These are phyloP conservation scores for Beauveria bassiana DNA, from an alignment of 2,329 filamentous ascomycete genomes.

Conservation along the genomic window DNA sequence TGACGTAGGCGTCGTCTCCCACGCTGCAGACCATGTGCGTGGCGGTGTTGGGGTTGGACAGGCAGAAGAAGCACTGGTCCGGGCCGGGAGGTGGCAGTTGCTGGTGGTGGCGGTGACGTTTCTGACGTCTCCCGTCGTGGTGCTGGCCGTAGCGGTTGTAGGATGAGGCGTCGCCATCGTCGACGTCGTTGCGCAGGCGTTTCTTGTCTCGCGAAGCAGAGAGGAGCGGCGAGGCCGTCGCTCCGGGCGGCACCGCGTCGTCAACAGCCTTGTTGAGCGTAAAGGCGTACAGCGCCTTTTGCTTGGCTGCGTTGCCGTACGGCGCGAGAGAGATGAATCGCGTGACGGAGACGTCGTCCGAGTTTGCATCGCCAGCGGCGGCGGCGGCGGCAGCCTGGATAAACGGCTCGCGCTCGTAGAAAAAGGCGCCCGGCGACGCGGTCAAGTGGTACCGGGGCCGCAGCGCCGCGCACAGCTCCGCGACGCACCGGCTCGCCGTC, in stretches of 20 bases:
- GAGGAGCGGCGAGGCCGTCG: constrained; percentile 74
- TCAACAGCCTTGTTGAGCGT: constrained; percentile 56
- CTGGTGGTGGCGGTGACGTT: constrained; percentile 39
- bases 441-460: constrained; percentile 93
- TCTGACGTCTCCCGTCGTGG: constrained; percentile 34
- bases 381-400: constrained; percentile 46
- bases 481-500: constrained; percentile 56
- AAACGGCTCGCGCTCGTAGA: constrained; percentile 91
- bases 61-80: constrained; percentile 87
- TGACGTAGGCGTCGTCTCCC: constrained; percentile 79
- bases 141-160: constrained; percentile 48
- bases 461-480: constrained; percentile 68
- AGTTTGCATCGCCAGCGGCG: constrained; percentile 18
- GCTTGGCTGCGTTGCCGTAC: constrained; percentile 66
- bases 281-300: constrained; percentile 77
- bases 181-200: constrained; percentile 39
- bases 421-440: constrained; percentile 54
- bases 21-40: constrained; percentile 88
- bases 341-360: constrained; percentile 55
- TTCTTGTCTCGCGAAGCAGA: constrained; percentile 45
- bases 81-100: constrained; percentile 57
- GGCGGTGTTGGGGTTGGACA: constrained; percentile 76
- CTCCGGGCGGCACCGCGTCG: constrained; percentile 57
- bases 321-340: constrained; percentile 85
- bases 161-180: constrained; percentile 15